Conservation (phyloP, 2,329 filamentous ascomycete genomes). For the Xylaria sp. region DNA sequence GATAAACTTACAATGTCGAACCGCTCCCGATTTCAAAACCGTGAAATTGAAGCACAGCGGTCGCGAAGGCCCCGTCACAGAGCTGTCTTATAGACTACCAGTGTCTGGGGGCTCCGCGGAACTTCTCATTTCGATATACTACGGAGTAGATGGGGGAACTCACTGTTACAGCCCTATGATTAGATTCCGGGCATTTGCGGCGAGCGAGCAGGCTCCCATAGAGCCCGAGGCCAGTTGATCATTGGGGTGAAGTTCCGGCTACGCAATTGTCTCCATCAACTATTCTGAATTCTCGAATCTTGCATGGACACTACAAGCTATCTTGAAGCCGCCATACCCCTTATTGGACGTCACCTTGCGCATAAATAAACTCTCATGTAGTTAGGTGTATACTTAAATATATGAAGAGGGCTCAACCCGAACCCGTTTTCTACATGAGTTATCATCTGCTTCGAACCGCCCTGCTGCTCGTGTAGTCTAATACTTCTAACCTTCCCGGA, state of each 20-base stretch:
- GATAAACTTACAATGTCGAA: background rate
- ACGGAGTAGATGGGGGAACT: background rate
- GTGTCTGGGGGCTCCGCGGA: constrained; percentile 19
- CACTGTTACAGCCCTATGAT: constrained; percentile 23
- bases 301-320: background rate
- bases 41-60: background rate
- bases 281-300: background rate
- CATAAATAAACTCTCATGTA: background rate
- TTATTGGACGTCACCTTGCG: background rate
- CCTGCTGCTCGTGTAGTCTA: no score
- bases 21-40: background rate
- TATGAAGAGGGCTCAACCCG: background rate
- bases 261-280: background rate
- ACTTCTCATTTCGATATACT: constrained; percentile 20
- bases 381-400: background rate
- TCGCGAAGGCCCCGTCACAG: constrained; percentile 6
- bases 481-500: no score
- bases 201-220: background rate
- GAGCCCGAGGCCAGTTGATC: background rate
- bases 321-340: background rate
- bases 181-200: constrained; percentile 19
- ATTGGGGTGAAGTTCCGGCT: background rate
- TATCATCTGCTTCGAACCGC: no score
- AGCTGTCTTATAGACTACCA: constrained; percentile 2
- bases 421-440: background rate